Percentiles rank a stretch among this genome's conserved stretches.
phyloP scores from a whole-genome alignment of 129 eudicot species.

The Scalesia atractyloides region DNA sequence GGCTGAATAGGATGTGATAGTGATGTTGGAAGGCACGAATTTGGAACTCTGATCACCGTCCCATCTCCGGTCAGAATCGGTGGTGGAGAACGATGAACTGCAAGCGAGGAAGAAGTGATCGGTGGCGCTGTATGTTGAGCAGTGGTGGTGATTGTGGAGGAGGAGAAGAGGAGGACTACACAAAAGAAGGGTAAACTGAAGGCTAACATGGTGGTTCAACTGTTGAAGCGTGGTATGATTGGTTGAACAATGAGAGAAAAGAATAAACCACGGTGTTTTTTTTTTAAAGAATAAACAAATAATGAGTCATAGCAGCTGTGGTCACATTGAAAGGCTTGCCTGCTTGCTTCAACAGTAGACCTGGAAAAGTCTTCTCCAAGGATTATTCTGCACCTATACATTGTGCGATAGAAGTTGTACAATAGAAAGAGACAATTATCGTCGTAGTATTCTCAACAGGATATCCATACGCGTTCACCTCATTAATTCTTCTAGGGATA shows the following conservation, averaged over 20 bases:
- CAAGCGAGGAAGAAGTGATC: slow-evolving; percentile 35
- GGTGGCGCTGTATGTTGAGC: slow-evolving; percentile 26
- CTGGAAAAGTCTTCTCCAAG: too few species aligned
- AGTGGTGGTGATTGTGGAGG: neutral
- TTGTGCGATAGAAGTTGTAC: too few species aligned
- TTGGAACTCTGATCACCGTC: slow-evolving; percentile 28
- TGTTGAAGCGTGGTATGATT: neutral
- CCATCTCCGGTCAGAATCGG: slow-evolving; percentile 29
- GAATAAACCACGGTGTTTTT: too few species aligned
- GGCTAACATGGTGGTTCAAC: slow-evolving; percentile 25
- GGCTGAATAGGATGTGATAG: slow-evolving; percentile 16
- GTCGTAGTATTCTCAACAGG: too few species aligned
- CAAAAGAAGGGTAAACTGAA: slow-evolving; percentile 8
- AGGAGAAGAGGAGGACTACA: slow-evolving; percentile 1
- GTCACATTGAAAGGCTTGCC: too few species aligned
- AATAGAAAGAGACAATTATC: too few species aligned
- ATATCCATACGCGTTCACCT: too few species aligned
- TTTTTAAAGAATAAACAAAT: too few species aligned
- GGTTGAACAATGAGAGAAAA: neutral
- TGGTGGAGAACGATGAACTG: slow-evolving; percentile 31
- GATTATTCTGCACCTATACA: too few species aligned
- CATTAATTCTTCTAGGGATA: too few species aligned
- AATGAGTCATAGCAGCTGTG: too few species aligned
- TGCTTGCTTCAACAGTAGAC: too few species aligned
- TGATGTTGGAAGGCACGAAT: slow-evolving; percentile 23